Percentiles rank a stretch among this genome's conserved stretches.
These are phyloP conservation scores for Antrodiella citrinella DNA, from an alignment of 768 basidiomycete genomes.

Conservation along the genomic window DNA sequence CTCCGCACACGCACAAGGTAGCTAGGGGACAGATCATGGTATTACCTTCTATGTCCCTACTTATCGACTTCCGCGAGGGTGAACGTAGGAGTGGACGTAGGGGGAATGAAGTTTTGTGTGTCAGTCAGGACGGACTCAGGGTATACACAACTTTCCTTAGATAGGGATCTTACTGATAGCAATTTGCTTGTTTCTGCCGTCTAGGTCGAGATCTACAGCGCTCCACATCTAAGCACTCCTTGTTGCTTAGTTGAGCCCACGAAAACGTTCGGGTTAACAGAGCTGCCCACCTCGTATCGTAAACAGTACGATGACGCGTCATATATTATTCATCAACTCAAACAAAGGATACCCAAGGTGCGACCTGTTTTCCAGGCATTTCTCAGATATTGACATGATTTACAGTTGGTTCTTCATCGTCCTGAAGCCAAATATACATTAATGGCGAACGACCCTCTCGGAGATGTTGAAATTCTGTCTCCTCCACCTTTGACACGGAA, in stretches of 20 bases:
- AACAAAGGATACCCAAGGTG: slow-evolving; percentile 46
- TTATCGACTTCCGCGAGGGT: slow-evolving; percentile 51
- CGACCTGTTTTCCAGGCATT: slow-evolving; percentile 6
- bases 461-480: slow-evolving; percentile 39
- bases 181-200: no score
- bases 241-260: slow-evolving; percentile 39
- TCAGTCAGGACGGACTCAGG: slow-evolving; percentile 31
- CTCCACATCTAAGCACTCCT: slow-evolving; percentile 42
- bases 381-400: not conserved
- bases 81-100: slow-evolving; percentile 38
- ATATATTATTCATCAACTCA: slow-evolving; percentile 37
- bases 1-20: slow-evolving; percentile 35
- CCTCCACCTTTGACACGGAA: slow-evolving; percentile 1
- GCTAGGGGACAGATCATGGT: slow-evolving; percentile 39
- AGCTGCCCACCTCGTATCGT: slow-evolving; percentile 35
- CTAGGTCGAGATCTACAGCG: slow-evolving; percentile 38
- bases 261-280: slow-evolving; percentile 25
- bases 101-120: slow-evolving; percentile 38
- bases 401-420: slow-evolving; percentile 35
- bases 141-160: no score
- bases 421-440: slow-evolving; percentile 35
- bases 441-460: slow-evolving; percentile 43
- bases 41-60: slow-evolving; percentile 39
- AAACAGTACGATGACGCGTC: slow-evolving; percentile 40
- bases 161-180: no score